Evolutionary conservation across 139 green algal genomes (phyloP).

Genomic region (Auxenochlorella pyrenoidosa): DNA sequence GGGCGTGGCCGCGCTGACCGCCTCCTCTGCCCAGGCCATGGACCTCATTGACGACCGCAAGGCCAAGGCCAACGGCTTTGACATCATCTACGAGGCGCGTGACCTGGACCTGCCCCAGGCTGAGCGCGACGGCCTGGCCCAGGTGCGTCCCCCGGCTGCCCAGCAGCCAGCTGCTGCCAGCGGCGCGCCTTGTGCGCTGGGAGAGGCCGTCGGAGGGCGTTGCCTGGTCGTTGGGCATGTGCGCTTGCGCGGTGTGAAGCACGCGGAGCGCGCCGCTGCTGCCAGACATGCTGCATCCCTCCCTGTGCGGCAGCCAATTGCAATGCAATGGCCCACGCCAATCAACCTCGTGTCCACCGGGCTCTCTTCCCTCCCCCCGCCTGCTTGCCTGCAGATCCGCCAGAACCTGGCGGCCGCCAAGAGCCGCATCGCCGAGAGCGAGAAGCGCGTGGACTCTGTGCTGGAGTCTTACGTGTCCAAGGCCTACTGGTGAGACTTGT

Average conservation of each 20-base stretch:
- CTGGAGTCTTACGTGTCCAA: slow-evolving; percentile 80
- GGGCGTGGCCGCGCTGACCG: slow-evolving; percentile 63
- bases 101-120: slow-evolving; percentile 84
- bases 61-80: slow-evolving; percentile 68
- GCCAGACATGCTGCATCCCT: too few species aligned
- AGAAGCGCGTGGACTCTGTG: slow-evolving; percentile 81
- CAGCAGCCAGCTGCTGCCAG: too few species aligned
- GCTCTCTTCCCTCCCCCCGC: not conserved
- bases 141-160: slow-evolving; percentile 41
- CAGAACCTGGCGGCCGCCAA: slow-evolving; percentile 69
- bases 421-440: slow-evolving; percentile 75
- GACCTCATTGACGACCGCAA: slow-evolving; percentile 87
- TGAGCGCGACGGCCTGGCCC: slow-evolving; percentile 77
- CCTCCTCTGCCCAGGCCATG: slow-evolving; percentile 62
- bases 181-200: too few species aligned
- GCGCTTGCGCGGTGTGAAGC: too few species aligned
- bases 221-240: too few species aligned
- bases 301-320: too few species aligned
- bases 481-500: slow-evolving; percentile 79
- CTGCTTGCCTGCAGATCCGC: slow-evolving; percentile 47
- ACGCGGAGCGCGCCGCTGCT: too few species aligned
- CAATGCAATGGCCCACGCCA: too few species aligned
- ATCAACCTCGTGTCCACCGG: too few species aligned
- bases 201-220: too few species aligned
- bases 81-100: slow-evolving; percentile 96